Conservation (phyloP, 2,329 filamentous ascomycete species). For the Talaromyces atroroseus region DNA sequence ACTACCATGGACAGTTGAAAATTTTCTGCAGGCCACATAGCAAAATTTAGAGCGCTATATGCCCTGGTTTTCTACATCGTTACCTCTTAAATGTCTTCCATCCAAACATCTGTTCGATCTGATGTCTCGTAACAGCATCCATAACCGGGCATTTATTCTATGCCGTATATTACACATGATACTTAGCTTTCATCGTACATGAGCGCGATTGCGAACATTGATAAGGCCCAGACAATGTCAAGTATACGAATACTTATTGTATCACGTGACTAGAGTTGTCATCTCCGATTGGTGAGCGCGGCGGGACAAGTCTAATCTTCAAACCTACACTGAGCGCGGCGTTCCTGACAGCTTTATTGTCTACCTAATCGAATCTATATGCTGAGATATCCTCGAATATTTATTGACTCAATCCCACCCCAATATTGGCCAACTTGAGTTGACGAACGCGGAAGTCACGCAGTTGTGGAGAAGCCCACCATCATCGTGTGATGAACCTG, state of each 20-base stretch:
- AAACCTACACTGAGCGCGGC: neutral
- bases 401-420: neutral
- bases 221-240: neutral
- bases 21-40: constrained; percentile 6
- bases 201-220: neutral
- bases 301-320: neutral
- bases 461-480: neutral
- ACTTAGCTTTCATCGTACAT: neutral
- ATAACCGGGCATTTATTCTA: no score
- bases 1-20: constrained; percentile 1
- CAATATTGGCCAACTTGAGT: neutral
- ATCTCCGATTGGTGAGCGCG: neutral
- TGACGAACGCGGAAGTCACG: neutral
- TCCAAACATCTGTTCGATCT: neutral
- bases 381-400: neutral
- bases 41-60: constrained; percentile 9
- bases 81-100: neutral
- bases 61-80: neutral
- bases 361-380: neutral
- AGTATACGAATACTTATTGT: neutral
- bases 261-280: neutral
- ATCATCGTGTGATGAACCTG: neutral
- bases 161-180: neutral
- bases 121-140: neutral
- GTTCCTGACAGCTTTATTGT: neutral